Conservation (phyloP, 306 rosid species). For the Sicyos edulis region DNA sequence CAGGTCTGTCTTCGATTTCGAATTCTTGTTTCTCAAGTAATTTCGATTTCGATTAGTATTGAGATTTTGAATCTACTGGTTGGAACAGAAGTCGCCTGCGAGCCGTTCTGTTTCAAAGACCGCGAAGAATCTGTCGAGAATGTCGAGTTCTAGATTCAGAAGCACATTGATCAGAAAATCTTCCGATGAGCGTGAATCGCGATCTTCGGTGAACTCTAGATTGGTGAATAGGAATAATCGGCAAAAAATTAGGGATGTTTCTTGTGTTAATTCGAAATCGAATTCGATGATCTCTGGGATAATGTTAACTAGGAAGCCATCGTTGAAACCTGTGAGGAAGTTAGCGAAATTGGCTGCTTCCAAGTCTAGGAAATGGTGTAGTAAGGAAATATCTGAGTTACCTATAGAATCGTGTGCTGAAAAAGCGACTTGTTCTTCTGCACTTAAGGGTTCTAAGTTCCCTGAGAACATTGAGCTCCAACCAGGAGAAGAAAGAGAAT, state of each 20-base stretch:
- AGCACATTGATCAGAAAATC: conserved; percentile 34
- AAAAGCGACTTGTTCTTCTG: conserved; percentile 72
- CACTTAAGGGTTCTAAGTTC: conserved; percentile 65
- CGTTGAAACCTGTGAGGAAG: conserved; percentile 49
- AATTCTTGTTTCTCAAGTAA: neutral
- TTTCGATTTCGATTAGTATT: neutral
- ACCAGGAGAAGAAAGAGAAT: conserved; percentile 34
- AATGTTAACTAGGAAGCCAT: conserved; percentile 38
- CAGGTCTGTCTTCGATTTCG: conserved; percentile 41
- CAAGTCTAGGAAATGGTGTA: conserved; percentile 39
- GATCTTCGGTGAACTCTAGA: conserved; percentile 37
- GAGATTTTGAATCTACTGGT: neutral
- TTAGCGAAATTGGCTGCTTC: conserved; percentile 33
- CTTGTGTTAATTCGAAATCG: conserved; percentile 21
- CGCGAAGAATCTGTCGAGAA: conserved; percentile 34
- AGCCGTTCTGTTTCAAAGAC: conserved; percentile 16
- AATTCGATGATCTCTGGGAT: conserved; percentile 26
- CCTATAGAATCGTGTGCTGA: conserved; percentile 37
- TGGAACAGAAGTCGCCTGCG: conserved; percentile 15
- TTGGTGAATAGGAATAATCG: conserved; percentile 20
- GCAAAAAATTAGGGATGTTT: conserved; percentile 1
- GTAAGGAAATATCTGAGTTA: conserved; percentile 22
- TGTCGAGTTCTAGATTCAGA: conserved; percentile 49
- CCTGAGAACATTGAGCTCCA: conserved; percentile 31
- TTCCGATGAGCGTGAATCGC: conserved; percentile 11